Conservation (phyloP, 345 rosid species). For the Eucalyptus virginea region DNA sequence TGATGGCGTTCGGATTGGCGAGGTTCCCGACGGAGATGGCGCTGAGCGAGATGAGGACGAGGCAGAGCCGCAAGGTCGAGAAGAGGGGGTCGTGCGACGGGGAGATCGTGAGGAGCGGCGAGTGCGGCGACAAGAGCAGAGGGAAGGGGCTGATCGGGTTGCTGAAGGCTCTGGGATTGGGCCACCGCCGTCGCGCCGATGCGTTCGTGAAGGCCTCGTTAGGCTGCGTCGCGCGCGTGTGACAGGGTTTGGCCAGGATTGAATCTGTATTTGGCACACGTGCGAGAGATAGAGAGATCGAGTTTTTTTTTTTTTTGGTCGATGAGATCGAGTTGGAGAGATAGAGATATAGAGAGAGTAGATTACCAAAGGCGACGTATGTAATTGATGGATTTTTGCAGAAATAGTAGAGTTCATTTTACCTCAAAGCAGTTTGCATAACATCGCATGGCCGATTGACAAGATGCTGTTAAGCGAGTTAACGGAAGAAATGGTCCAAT, state of each 20-base stretch:
- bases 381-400: not conserved
- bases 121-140: not conserved
- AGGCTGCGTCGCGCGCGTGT: not conserved
- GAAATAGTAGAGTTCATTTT: not conserved
- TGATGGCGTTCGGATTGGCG: not conserved
- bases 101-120: constrained; percentile 1
- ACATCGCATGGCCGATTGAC: not conserved
- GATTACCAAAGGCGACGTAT: not conserved
- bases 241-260: not conserved
- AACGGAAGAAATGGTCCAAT: not conserved
- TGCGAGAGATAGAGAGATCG: not conserved
- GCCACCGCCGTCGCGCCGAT: not conserved
- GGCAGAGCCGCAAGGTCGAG: not conserved
- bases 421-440: not conserved
- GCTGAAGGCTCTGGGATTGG: constrained; percentile 6
- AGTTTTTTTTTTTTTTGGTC: too few species aligned
- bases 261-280: not conserved
- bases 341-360: not conserved
- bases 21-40: not conserved
- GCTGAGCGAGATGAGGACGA: not conserved
- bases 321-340: not conserved
- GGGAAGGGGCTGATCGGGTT: not conserved
- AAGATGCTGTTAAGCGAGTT: not conserved
- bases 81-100: not conserved
- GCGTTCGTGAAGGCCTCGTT: not conserved